These are phyloP conservation scores for Talaromyces ruber DNA, from an alignment of 495 filamentous ascomycete genomes.

Conservation along the genomic window DNA sequence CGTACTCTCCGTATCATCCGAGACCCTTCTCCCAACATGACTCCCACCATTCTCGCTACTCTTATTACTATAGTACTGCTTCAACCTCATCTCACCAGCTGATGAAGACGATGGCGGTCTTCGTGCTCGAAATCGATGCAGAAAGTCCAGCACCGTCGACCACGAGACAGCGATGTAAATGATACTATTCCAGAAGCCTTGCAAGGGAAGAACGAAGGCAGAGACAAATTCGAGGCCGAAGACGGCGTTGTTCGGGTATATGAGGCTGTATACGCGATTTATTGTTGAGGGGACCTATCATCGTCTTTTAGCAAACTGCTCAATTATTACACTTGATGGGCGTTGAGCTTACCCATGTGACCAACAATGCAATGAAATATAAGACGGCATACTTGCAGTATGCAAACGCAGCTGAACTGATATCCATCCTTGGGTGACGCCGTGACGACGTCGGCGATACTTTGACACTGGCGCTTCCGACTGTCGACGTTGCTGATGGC, in stretches of 20 bases:
- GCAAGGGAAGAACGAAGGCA: conserved; percentile 69
- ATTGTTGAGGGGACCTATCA: conserved; percentile 61
- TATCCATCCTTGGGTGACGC: conserved; percentile 14
- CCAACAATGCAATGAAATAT: conserved; percentile 74
- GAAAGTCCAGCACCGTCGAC: conserved; percentile 21
- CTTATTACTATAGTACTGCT: background rate
- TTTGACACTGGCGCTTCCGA: background rate
- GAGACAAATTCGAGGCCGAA: conserved; percentile 60
- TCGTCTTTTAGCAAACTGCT: too few relatives aligned
- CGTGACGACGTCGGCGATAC: background rate
- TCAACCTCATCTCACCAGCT: background rate
- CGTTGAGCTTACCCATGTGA: conserved; percentile 58
- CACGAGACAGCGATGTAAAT: conserved; percentile 66
- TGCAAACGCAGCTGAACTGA: conserved; percentile 50
- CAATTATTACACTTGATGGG: too few relatives aligned
- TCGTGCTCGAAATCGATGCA: conserved; percentile 5
- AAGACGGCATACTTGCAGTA: conserved; percentile 78
- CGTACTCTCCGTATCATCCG: conserved; percentile 4
- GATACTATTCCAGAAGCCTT: conserved; percentile 81
- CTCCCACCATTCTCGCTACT: background rate
- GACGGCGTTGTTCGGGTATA: conserved; percentile 41
- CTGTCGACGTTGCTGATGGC: background rate
- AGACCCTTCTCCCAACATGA: background rate
- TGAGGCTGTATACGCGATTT: conserved; percentile 66
- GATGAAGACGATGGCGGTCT: background rate